Conservation (phyloP, 371 early-diverging fungal species). For the Parasitella parasitica region DNA sequence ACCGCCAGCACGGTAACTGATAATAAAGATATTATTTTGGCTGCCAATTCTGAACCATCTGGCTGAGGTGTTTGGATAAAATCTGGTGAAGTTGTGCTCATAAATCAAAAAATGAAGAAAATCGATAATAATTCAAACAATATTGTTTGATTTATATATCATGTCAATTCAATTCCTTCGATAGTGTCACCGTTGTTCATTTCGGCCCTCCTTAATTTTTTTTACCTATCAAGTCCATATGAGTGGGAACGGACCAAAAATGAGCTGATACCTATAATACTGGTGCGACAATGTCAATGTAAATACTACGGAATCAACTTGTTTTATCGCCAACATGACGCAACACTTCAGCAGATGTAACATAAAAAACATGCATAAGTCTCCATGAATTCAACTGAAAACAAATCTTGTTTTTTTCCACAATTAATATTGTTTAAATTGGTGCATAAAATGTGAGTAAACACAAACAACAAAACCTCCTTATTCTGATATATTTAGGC, state of each 20-base stretch:
- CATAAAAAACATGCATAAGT: background rate
- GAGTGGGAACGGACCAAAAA: background rate
- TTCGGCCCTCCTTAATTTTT: background rate
- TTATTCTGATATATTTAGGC: background rate
- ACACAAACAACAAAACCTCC: background rate
- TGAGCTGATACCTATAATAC: background rate
- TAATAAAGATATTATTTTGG: slow-evolving; percentile 19
- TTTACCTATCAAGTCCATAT: background rate
- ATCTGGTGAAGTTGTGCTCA: background rate
- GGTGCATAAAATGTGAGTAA: background rate
- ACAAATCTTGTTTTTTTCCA: background rate
- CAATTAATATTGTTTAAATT: background rate
- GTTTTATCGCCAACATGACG: background rate
- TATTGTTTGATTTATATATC: background rate
- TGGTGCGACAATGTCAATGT: background rate
- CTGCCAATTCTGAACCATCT: slow-evolving; percentile 16
- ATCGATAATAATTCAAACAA: background rate
- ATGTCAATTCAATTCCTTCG: background rate
- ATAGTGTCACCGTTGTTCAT: background rate
- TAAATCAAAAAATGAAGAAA: background rate
- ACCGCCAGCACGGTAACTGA: slow-evolving; percentile 8
- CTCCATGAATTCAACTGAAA: background rate
- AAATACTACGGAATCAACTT: background rate
- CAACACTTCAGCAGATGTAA: background rate
- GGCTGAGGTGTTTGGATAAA: slow-evolving; percentile 17